A percentile compares a stretch with the other conserved stretches of the same genome.
phyloP scores from a whole-genome alignment of 2,329 filamentous ascomycete genomes.

The Neofusicoccum umdonicola region DNA sequence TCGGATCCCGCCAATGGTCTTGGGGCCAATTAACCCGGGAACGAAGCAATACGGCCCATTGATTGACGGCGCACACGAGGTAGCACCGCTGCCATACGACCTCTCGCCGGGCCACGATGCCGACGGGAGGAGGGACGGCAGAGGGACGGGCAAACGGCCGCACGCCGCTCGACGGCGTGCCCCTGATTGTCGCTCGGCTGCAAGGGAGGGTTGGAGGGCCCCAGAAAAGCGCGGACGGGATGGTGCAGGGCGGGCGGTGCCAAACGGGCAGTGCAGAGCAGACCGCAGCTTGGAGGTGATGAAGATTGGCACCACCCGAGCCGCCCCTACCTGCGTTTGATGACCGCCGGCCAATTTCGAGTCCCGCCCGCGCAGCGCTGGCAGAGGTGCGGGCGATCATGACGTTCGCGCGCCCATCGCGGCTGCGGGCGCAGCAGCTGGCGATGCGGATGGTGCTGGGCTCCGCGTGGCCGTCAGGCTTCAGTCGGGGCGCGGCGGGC shows the following conservation, averaged over 20 bases:
- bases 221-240: slow-evolving; percentile 7
- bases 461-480: slow-evolving; percentile 1
- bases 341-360: background rate
- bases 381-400: background rate
- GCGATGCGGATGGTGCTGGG: background rate
- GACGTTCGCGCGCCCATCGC: background rate
- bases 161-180: background rate
- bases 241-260: background rate
- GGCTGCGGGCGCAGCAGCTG: background rate
- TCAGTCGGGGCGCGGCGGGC: background rate
- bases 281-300: background rate
- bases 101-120: background rate
- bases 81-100: background rate
- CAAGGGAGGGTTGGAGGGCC: background rate
- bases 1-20: background rate
- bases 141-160: background rate
- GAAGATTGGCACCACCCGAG: slow-evolving; percentile 9
- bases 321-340: background rate
- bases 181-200: slow-evolving; percentile 9
- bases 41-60: background rate
- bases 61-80: background rate
- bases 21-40: background rate
- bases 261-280: slow-evolving; percentile 6
- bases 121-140: background rate
- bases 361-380: background rate